These are phyloP conservation scores for Funneliformis mosseae DNA, from an alignment of 192 early-diverging fungal genomes.

Conservation along the genomic window DNA sequence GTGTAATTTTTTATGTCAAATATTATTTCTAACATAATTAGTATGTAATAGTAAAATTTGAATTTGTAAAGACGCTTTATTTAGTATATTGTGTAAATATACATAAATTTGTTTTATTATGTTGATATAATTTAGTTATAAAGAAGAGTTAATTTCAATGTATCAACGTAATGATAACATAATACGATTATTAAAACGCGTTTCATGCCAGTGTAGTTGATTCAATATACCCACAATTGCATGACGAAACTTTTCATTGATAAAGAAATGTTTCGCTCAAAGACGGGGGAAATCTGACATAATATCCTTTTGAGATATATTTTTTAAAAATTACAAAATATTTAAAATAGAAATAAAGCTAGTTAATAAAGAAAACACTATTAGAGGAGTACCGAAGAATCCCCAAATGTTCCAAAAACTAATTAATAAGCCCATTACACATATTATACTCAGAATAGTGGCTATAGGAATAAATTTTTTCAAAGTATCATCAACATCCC, in stretches of 20 bases:
- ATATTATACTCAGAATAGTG: neutral
- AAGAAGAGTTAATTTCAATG: neutral
- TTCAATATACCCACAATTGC: neutral
- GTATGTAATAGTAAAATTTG: too few relatives aligned
- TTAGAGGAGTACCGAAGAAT: constrained; percentile 2
- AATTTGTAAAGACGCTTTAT: too few relatives aligned
- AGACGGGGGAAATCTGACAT: neutral
- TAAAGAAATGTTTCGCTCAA: neutral
- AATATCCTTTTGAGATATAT: neutral
- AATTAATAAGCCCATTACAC: constrained; percentile 1
- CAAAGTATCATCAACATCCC: constrained; percentile 2
- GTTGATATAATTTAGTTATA: neutral
- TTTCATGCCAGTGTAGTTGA: neutral
- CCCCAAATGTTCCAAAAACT: constrained; percentile 13
- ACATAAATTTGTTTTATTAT: too few relatives aligned
- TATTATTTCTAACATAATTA: too few relatives aligned
- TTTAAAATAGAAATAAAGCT: neutral
- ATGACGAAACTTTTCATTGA: neutral
- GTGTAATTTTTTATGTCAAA: too few relatives aligned
- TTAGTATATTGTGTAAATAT: too few relatives aligned
- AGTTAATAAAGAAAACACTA: neutral
- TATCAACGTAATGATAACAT: neutral
- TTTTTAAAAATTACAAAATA: neutral
- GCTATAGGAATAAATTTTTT: constrained; percentile 22
- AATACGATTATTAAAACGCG: neutral